Conservation (phyloP, 2,329 filamentous ascomycete genomes). For the Lecanicillium sp. region DNA sequence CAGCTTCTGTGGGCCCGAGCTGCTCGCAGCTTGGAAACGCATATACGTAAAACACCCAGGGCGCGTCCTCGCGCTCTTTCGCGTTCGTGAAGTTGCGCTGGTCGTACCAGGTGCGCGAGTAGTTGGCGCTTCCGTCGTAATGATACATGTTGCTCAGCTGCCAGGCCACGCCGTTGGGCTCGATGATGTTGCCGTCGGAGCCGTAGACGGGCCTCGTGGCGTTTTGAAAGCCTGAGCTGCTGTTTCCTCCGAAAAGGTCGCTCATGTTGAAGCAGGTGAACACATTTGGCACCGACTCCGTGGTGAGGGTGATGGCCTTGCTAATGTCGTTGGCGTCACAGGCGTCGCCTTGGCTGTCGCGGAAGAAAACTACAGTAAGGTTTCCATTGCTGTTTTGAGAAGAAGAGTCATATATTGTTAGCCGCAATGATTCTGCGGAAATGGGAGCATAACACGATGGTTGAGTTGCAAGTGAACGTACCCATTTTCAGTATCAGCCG, state of each 20-base stretch:
- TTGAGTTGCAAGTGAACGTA: too few relatives aligned
- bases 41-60: not conserved
- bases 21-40: not conserved
- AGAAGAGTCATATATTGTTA: too few relatives aligned
- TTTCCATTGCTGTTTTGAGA: constrained; percentile 4
- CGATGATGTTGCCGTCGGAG: not conserved
- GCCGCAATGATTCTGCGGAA: too few relatives aligned
- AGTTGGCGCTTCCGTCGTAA: not conserved
- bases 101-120: not conserved
- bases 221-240: not conserved
- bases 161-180: not conserved
- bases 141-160: not conserved
- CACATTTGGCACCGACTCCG: not conserved
- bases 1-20: not conserved
- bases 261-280: not conserved
- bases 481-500: too few relatives aligned
- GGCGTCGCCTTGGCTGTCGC: constrained; percentile 3
- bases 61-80: not conserved
- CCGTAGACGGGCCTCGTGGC: not conserved
- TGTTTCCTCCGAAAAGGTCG: not conserved
- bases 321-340: constrained; percentile 11
- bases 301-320: not conserved
- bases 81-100: not conserved
- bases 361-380: constrained; percentile 12
- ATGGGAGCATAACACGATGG: too few relatives aligned